Evolutionary conservation across 2,329 filamentous ascomycete genomes (phyloP), one percentile per base, ranked within the genome.

Genomic region (Paecilomyces sp.): DNA sequence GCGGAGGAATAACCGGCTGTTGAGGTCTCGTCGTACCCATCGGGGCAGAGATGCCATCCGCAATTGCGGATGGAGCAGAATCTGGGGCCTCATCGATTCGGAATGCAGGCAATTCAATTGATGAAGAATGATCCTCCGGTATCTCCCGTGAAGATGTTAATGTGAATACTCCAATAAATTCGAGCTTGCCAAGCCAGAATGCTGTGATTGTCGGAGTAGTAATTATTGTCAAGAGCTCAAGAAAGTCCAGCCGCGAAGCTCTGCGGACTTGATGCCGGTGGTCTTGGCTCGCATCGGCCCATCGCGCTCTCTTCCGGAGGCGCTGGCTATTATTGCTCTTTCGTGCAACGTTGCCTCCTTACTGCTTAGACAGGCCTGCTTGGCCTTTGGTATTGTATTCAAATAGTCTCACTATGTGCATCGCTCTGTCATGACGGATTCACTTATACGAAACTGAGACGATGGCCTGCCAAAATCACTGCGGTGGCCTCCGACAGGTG

Each of bases 21-120:
- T 66, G 50, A 74, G 60, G 31, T 68, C 65, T 60, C 64, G 64
- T 60, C 66, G 70, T 25, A 64, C 55, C n/a, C 63, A 63, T 56
- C 62, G 65, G 8, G 71, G 64, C 56, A 72, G 60, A 13, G 63
- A 22, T 24, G 51, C 58, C 2, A 64, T 59, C 53, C 70, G 69
- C 62, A 74, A 65, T 63, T 70, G 70, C 41, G 71, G 65, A 56
- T 68, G 66, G 12, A 74, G 57, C 9, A 72, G 59, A 52, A 72
- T 63, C n/a, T 65, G 62, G 3, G 60, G 31, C 52, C 65, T 67
- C 70, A 72, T 71, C 57, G 54, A 47, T n/a, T 18, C n/a, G 41
- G 9, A 9, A 3, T 9, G 15, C 8, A 18, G 8, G 2, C n/a
- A 18, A 18, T 47, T 22, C n/a, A 47, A 47, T 47, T 47, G 41